Evolutionary conservation across 2,329 filamentous ascomycete species (phyloP).

Genomic region (Botrytis aclada): DNA sequence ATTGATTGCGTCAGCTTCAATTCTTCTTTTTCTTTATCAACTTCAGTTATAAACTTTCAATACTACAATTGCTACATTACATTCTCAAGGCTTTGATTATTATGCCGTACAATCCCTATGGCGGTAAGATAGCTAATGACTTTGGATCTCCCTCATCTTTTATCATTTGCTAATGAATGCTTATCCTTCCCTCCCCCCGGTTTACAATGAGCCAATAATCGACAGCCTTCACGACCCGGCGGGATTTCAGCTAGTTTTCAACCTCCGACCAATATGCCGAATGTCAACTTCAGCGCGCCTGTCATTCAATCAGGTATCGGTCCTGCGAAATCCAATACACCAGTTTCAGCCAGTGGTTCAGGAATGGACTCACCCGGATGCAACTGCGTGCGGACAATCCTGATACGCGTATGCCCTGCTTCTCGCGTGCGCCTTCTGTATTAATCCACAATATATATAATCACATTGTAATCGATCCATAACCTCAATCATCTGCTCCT

Average conservation of each 20-base stretch:
- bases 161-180: not conserved
- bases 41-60: not conserved
- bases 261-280: constrained; percentile 85
- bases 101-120: constrained; percentile 40
- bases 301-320: constrained; percentile 90
- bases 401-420: too few relatives aligned
- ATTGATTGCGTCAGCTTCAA: constrained; percentile 5
- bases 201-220: constrained; percentile 69
- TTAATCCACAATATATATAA: too few relatives aligned
- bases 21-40: not conserved
- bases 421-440: too few relatives aligned
- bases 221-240: constrained; percentile 76
- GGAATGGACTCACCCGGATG: constrained; percentile 37
- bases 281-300: constrained; percentile 97
- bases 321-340: constrained; percentile 57
- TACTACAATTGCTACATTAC: not conserved
- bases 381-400: too few relatives aligned
- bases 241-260: constrained; percentile 81
- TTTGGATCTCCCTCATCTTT: not conserved
- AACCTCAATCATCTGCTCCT: too few relatives aligned
- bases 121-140: constrained; percentile 28
- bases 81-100: not conserved
- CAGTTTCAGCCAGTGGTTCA: constrained; percentile 42
- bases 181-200: constrained; percentile 60
- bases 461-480: too few relatives aligned